These are phyloP conservation scores for Laburnicola sp. DNA, from an alignment of 2,329 filamentous ascomycete genomes.

Conservation along the genomic window DNA sequence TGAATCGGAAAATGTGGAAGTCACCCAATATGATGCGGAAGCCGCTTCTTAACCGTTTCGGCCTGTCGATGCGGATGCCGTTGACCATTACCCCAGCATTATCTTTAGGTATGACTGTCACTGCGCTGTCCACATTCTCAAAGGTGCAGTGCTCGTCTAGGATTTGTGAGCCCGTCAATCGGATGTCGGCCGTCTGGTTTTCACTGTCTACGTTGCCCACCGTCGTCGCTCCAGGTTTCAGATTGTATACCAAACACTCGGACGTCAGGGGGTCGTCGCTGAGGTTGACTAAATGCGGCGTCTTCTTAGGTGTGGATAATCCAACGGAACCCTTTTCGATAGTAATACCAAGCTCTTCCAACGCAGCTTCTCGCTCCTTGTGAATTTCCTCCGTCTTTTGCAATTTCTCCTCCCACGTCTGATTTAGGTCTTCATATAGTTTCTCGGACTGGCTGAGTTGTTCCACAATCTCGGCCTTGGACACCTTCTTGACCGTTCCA, in stretches of 20 bases:
- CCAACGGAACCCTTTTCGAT: slow-evolving; percentile 98
- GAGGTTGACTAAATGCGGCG: slow-evolving; percentile 97
- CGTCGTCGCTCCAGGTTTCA: slow-evolving; percentile 91
- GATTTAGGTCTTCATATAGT: slow-evolving; percentile 90
- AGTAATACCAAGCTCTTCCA: slow-evolving; percentile 96
- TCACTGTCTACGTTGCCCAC: slow-evolving; percentile 93
- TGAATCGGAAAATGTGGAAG: slow-evolving; percentile 98
- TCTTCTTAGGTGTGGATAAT: slow-evolving; percentile 94
- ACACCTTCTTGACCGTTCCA: slow-evolving; percentile 89
- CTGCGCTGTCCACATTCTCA: slow-evolving; percentile 88
- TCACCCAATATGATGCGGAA: slow-evolving; percentile 95
- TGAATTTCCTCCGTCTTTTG: slow-evolving; percentile 95
- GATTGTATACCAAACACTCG: slow-evolving; percentile 95
- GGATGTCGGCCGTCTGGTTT: slow-evolving; percentile 76
- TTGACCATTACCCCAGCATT: slow-evolving; percentile 99
- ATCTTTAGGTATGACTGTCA: slow-evolving; percentile 86
- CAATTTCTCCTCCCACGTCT: slow-evolving; percentile 98
- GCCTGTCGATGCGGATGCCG: slow-evolving; percentile 82
- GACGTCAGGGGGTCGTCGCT: slow-evolving; percentile 80
- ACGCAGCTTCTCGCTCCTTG: slow-evolving; percentile 90
- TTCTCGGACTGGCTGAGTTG: slow-evolving; percentile 97
- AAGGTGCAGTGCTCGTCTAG: slow-evolving; percentile 91
- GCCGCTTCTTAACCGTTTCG: slow-evolving; percentile 83
- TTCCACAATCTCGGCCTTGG: slow-evolving; percentile 96
- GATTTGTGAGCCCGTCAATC: slow-evolving; percentile 91